phyloP scores from a whole-genome alignment of 1,139 yeast genomes.

The Debaryomyces robertsiae region DNA sequence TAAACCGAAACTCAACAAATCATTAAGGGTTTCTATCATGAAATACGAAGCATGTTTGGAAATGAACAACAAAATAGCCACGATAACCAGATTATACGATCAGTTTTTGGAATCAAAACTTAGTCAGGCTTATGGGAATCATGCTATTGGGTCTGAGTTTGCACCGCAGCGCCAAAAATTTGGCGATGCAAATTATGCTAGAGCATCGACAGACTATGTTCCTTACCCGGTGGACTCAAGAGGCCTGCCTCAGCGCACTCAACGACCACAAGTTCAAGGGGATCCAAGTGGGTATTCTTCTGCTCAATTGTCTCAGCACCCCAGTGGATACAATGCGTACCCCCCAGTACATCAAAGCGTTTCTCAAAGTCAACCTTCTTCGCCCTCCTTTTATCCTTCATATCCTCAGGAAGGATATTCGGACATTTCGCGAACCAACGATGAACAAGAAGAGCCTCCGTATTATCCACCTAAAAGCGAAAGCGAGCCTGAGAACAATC shows the following conservation, averaged over 20 bases:
- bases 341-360: background rate
- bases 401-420: conserved; percentile 14
- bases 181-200: background rate
- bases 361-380: conserved; percentile 6
- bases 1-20: conserved; percentile 74
- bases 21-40: conserved; percentile 62
- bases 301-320: conserved; percentile 2
- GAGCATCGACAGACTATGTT: conserved; percentile 2
- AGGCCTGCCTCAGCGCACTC: conserved; percentile 5
- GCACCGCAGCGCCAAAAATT: background rate
- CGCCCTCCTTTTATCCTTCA: conserved; percentile 13
- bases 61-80: conserved; percentile 78
- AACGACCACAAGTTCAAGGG: background rate
- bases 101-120: conserved; percentile 71
- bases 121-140: conserved; percentile 47
- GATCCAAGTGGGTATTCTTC: background rate
- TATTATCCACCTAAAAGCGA: conserved; percentile 1
- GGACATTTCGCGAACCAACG: conserved; percentile 9
- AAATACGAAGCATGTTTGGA: conserved; percentile 74
- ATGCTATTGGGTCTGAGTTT: conserved; percentile 19
- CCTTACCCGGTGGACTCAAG: conserved; percentile 4
- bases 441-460: conserved; percentile 4
- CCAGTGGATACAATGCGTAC: conserved; percentile 3
- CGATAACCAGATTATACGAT: conserved; percentile 79
- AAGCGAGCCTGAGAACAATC: conserved; percentile 4